phyloP scores from a whole-genome alignment of 371 early-diverging fungal genomes.

The Mortierella sp. region DNA sequence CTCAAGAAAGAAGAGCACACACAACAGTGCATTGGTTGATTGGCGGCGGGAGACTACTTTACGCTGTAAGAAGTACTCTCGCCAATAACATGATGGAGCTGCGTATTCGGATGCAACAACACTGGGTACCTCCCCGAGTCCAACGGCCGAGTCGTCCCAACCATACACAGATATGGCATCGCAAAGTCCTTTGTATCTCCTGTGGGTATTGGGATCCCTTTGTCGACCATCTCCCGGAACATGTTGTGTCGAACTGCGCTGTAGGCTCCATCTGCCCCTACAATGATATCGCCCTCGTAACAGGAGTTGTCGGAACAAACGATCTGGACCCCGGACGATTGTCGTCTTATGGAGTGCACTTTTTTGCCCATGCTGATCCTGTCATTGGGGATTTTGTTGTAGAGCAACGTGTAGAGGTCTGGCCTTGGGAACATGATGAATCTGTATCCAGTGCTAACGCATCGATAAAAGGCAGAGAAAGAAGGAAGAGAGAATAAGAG shows the following conservation, averaged over 20 bases:
- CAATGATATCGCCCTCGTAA: constrained; percentile 16
- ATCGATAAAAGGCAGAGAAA: not conserved
- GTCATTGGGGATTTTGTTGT: not conserved
- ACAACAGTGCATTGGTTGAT: too few relatives aligned
- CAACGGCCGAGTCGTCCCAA: not conserved
- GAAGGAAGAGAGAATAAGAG: not conserved
- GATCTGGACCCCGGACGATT: not conserved
- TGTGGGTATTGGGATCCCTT: not conserved
- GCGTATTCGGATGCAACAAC: not conserved
- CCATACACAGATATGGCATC: not conserved
- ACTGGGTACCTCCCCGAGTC: not conserved
- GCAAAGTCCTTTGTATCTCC: not conserved
- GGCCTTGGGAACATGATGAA: constrained; percentile 14
- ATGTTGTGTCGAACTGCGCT: constrained; percentile 8
- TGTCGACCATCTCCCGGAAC: not conserved
- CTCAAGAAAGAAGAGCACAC: not conserved
- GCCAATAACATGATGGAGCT: constrained; percentile 5
- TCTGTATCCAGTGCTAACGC: not conserved
- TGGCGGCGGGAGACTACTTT: not conserved
- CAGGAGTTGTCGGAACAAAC: constrained; percentile 11
- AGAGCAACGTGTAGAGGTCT: not conserved
- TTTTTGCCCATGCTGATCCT: constrained; percentile 4
- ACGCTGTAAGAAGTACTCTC: constrained; percentile 6
- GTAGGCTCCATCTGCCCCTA: constrained; percentile 22
- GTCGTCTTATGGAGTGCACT: not conserved